Base-by-base conservation (phyloP, 2,329 filamentous ascomycete species). In the Fonsecaea multimorphosa region DNA sequence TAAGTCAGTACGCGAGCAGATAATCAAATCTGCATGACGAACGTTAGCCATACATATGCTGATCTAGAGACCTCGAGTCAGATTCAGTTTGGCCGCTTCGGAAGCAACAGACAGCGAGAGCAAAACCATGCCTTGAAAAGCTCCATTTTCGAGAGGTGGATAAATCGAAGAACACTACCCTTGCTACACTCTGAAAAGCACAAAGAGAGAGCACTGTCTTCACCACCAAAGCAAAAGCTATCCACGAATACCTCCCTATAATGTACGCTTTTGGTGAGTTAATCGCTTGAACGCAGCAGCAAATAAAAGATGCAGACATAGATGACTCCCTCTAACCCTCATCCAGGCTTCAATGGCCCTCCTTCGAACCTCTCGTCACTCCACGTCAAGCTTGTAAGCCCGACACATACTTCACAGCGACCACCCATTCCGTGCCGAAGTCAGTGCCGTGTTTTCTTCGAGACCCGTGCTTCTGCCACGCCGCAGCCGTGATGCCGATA, bases 341-440 rank as follows among this genome's bases (percentile, higher is more conserved):
- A 3, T 40, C 14, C 38, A 1, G 2, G 4, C 8, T n/a, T 40
- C 34, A 14, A 38, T 4, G 2, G 29, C 9, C 9, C 22, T 24
- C 12, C 9, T 14, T 3, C 16, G 9, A 27, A 24, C 22, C 19
- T 2, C 19, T n/a, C 7, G n/a, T 22, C 19, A 22, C 40, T 46
- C 40, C 11, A 11, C 7, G 2, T 49, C 22, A 53, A 16, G 27
- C 49, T 63, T 59, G 44, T 11, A 31, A 11, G 19, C 58, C 66
- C 36, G 68, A 11, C 16, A 63, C 69, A 46, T 69, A 70, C 61
- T 68, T 72, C 63, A 72, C 58, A 5, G 67, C 63, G n/a, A 96
- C 83, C 68, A 95, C 88, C 94, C 94, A 98, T 70, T 89, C 87
- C 66, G 89, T 88, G 27, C 92, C 92, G 82, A 97, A 98, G 73